Evolutionary conservation across 139 green algal species (phyloP).

Genomic region (Edaphochlamys debaryana): DNA sequence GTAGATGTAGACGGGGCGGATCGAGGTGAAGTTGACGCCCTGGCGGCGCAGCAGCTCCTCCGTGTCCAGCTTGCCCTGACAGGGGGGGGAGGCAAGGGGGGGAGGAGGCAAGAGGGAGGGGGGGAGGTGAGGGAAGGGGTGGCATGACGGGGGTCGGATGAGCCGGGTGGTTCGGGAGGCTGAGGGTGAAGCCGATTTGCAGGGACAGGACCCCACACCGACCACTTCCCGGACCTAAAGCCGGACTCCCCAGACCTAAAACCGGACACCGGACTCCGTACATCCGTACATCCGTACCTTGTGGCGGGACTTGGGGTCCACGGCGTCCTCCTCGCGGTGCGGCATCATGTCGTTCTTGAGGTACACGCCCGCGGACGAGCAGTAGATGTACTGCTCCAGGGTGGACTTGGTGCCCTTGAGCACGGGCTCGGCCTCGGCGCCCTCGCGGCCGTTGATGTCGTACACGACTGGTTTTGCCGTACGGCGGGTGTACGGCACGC

Average conservation of each 20-base stretch:
- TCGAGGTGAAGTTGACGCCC: slow-evolving; percentile 88
- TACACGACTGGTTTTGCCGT: slow-evolving; percentile 97
- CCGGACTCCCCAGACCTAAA: too few relatives aligned
- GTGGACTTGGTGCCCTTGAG: slow-evolving; percentile 60
- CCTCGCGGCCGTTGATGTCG: slow-evolving; percentile 97
- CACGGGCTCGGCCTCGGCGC: slow-evolving; percentile 78
- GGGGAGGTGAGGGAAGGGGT: too few relatives aligned
- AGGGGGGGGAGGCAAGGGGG: too few relatives aligned
- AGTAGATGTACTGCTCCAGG: slow-evolving; percentile 77
- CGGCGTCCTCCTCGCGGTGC: slow-evolving; percentile 90
- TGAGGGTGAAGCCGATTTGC: too few relatives aligned
- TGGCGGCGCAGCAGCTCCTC: slow-evolving; percentile 82
- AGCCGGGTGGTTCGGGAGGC: too few relatives aligned
- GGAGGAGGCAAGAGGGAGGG: too few relatives aligned
- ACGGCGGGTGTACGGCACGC: too few relatives aligned
- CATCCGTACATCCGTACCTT: too few relatives aligned
- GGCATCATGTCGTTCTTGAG: slow-evolving; percentile 95
- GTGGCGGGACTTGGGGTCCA: slow-evolving; percentile 91
- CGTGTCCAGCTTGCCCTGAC: slow-evolving; percentile 95
- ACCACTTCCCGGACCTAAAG: too few relatives aligned
- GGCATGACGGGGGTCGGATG: too few relatives aligned
- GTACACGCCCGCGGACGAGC: slow-evolving; percentile 92
- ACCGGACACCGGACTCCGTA: too few relatives aligned
- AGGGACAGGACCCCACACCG: too few relatives aligned
- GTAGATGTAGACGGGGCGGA: slow-evolving; percentile 98